Evolutionary conservation across 148 eudicot genomes (phyloP), one percentile per base, ranked within the genome.

Genomic region (Arctostaphylos glauca): DNA sequence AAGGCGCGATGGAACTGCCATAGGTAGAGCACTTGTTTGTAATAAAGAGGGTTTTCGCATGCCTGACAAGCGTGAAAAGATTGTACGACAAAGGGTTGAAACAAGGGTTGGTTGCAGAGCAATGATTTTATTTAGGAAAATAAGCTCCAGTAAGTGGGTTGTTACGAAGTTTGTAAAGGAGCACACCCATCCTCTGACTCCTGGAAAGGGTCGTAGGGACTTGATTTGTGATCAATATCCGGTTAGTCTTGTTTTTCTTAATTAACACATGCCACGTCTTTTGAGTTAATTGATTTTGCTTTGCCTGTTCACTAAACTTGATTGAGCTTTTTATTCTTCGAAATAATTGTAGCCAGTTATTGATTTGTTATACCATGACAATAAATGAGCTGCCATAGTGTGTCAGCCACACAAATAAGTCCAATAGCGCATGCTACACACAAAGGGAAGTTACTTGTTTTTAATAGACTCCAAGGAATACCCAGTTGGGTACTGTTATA

Each of bases 41-140:
- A 96, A 96, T 77, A 96, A 92, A 89, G 99, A 96, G 86, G 99
- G 99, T 25, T 94, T 87, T 81, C 91, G 94, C 74, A 87, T 91
- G 89, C 90, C 97, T 54, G 95, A 93, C 81, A 96, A 92, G 77
- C 95, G 99, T 46, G 99, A 94, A 78, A 94, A 93, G 84, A 92
- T 96, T 87, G 92, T 94, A 53, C 83, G 99, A 86, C 98, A 92
- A 83, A 89, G 99, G 82, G 92, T 83, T 21, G 99, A 94, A 85
- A 96, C 99, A 52, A 89, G 98, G 89, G 99, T 96, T 78, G 99
- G 99, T 76, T 96, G 99, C 87, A 92, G 94, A 84, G 98, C 98
- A 19, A 96, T 93, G 98, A 89, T 96, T 87, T 89, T 93, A 84
- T 93, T 93, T 80, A 89, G 99, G 88, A 96, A 94, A 91, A 81